Base-by-base conservation (phyloP, 106 monocot species). In the Dioscorea alata region DNA sequence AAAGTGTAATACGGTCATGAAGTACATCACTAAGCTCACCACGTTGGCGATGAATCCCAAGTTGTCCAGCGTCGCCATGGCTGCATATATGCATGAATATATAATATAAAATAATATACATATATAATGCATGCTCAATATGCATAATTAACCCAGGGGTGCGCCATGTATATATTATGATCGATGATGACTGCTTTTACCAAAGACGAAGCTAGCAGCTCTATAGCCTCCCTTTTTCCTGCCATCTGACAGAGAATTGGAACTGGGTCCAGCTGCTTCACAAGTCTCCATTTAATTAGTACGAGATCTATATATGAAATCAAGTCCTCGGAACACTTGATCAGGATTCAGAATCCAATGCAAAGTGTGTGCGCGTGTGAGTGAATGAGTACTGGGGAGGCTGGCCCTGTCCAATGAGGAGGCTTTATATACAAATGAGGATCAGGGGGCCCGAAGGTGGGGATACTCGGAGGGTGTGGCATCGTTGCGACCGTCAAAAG, bases 11-110 rank as follows among this genome's bases (percentile, higher is more conserved):
- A 61, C 23, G 20, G 14, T 61, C 23, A 23, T 23, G 23, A 61
- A 61, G 14, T 61, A 61, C 61, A 61, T 13, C 61, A 61, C 61
- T 23, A 61, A 28, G 61, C 61, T 61, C 61, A 61, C 22, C 61
- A 24, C 0, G 61, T 61, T 61, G 4, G 61, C 61, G 6, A 24
- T 23, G 61, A 61, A 61, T 6, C 61, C 61, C 14, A 61, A 13
- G 61, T 14, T 61, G 22, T 61, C 61, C 19, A 61, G 28, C 23
- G 24, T 23, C 22, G 12, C 14, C 61, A 61, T 61, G 14, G 28
- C 61, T 61, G 28, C 22, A 61, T 4, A 5, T 56, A 4, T 1
- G 10, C 9, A 53, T 53, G 14, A 6, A 53, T n/a, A n/a, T 53
- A 53, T 53, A 53, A 16, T 53, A 53, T 16, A n/a, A 53, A 2